These are phyloP conservation scores for Suillus subluteus DNA, from an alignment of 768 basidiomycete genomes.

Conservation along the genomic window DNA sequence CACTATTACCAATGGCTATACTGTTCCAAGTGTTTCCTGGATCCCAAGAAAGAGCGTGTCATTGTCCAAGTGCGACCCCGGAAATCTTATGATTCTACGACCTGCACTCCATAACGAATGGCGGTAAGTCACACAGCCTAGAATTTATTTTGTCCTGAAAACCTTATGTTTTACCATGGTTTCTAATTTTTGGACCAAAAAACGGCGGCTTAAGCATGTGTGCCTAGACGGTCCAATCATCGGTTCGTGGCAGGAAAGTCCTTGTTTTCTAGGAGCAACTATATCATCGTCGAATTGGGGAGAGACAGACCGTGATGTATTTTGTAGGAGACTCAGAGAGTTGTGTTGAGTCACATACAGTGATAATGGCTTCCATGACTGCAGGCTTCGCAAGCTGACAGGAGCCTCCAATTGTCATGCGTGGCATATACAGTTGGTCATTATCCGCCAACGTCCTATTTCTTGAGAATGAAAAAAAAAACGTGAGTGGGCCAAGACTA, in stretches of 20 bases:
- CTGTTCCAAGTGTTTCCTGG: neutral
- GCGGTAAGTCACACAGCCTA: neutral
- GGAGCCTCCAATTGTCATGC: neutral
- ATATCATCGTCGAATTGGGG: neutral
- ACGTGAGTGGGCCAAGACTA: neutral
- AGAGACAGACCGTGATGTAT: neutral
- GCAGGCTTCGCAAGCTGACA: neutral
- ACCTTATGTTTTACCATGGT: neutral
- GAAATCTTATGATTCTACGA: no score
- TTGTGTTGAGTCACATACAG: no score
- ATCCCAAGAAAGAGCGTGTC: neutral
- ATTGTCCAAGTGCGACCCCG: neutral
- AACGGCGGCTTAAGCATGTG: neutral
- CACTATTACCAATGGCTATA: neutral
- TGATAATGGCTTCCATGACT: neutral
- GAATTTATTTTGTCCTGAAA: neutral
- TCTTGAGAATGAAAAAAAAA: no score
- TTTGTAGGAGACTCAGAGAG: no score
- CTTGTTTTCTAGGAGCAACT: neutral
- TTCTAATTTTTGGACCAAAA: neutral
- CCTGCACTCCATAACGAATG: neutral
- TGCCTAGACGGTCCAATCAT: neutral
- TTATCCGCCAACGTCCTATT: no score
- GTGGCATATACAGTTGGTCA: neutral
- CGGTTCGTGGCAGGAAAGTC: neutral